Conservation (phyloP, 495 filamentous ascomycete species). For the Antarctomyces pellizariae region DNA sequence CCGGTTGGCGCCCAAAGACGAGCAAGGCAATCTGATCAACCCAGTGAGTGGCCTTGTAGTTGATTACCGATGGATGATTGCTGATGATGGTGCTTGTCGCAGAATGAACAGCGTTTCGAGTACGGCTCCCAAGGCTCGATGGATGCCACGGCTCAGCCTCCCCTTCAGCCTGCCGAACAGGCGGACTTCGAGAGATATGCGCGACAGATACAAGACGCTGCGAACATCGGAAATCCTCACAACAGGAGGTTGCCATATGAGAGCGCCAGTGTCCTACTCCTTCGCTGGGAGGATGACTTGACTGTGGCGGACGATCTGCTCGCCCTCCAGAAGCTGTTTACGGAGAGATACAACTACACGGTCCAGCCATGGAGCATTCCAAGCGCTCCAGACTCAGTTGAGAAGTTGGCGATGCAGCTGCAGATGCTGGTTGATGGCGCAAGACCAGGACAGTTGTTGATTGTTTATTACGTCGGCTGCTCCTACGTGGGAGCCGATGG, state of each 20-base stretch:
- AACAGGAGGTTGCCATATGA: constrained; percentile 15
- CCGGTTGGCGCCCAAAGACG: constrained; percentile 17
- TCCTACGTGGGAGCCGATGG: constrained; percentile 22
- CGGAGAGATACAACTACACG: constrained; percentile 27
- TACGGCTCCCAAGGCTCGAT: too few species aligned
- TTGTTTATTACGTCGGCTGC: constrained; percentile 32
- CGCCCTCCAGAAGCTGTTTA: constrained; percentile 24
- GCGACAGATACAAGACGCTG: constrained; percentile 32
- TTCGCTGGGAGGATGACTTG: constrained; percentile 30
- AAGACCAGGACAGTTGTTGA: constrained; percentile 26
- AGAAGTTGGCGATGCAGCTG: constrained; percentile 28
- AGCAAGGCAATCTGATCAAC: constrained; percentile 23
- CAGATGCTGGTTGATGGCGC: constrained; percentile 25
- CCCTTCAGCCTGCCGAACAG: constrained; percentile 7
- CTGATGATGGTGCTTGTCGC: not conserved
- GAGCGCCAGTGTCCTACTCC: constrained; percentile 25
- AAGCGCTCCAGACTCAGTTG: constrained; percentile 21
- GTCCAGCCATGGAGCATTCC: constrained; percentile 29
- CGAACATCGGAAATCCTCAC: constrained; percentile 8
- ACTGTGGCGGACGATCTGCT: constrained; percentile 23
- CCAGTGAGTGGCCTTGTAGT: not conserved
- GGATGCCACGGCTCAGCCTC: too few species aligned
- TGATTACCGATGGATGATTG: not conserved
- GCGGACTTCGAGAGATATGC: constrained; percentile 33
- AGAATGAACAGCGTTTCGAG: not conserved